These are phyloP conservation scores for Serendipita sp. DNA, from an alignment of 768 basidiomycete species.

Conservation along the genomic window DNA sequence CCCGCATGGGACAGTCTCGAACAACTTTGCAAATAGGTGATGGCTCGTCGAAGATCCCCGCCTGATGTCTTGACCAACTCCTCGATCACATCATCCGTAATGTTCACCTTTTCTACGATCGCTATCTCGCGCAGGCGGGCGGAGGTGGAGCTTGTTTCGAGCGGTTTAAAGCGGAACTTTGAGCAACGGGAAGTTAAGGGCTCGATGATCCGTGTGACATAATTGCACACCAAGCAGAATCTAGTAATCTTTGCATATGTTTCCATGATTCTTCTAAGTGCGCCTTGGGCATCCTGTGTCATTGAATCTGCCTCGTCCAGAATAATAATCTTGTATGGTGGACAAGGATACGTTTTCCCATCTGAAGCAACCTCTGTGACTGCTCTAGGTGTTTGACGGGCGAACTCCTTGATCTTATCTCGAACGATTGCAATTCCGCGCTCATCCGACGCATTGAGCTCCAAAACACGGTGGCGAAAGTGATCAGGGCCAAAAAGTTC, in stretches of 20 bases:
- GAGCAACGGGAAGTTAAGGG: conserved; percentile 97
- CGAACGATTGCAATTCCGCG: conserved; percentile 92
- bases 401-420: conserved; percentile 98
- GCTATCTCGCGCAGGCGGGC: conserved; percentile 70
- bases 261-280: conserved; percentile 97
- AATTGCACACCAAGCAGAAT: conserved; percentile 97
- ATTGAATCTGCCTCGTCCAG: conserved; percentile 98
- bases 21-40: conserved; percentile 95
- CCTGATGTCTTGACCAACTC: conserved; percentile 65
- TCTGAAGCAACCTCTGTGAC: conserved; percentile 40
- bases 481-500: conserved; percentile 97
- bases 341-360: conserved; percentile 79
- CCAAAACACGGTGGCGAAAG: conserved; percentile 81
- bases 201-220: conserved; percentile 97
- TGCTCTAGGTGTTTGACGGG: conserved; percentile 79
- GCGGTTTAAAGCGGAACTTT: conserved; percentile 93
- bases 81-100: conserved; percentile 37
- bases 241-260: conserved; percentile 93
- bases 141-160: conserved; percentile 63
- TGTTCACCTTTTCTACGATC: conserved; percentile 46
- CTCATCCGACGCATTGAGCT: conserved; percentile 97
- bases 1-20: conserved; percentile 61
- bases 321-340: conserved; percentile 97
- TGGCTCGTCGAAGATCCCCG: conserved; percentile 90
- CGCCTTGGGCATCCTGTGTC: conserved; percentile 98